Evolutionary conservation across 352 stramenopile species (phyloP).

Genomic region (Phytophthora tubulina): DNA sequence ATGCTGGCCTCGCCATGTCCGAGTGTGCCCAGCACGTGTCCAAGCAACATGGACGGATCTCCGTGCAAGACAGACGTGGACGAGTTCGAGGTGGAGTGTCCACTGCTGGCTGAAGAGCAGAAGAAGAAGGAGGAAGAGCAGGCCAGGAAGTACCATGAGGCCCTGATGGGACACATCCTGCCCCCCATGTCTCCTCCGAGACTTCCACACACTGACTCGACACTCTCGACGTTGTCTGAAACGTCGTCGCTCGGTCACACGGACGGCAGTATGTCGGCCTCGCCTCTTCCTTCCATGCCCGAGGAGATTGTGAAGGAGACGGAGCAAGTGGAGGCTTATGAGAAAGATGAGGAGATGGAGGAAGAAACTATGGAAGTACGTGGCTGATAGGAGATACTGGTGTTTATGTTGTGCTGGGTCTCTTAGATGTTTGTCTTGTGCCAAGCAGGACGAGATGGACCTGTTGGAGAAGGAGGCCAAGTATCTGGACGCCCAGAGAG

Average conservation of each 20-base stretch:
- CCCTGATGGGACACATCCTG: constrained; percentile 33
- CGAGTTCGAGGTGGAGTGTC: constrained; percentile 47
- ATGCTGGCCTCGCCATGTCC: constrained; percentile 64
- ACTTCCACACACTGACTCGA: constrained; percentile 34
- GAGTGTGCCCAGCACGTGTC: constrained; percentile 44
- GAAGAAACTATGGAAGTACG: constrained; percentile 46
- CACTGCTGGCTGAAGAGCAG: constrained; percentile 30
- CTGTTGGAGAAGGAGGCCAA: constrained; percentile 77
- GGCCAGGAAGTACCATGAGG: constrained; percentile 24
- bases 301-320: constrained; percentile 29
- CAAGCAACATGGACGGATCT: constrained; percentile 38
- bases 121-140: constrained; percentile 21
- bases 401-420: not conserved
- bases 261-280: constrained; percentile 35
- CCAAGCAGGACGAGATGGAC: constrained; percentile 58
- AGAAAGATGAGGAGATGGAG: constrained; percentile 47
- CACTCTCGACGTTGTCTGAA: constrained; percentile 29
- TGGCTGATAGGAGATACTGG: not conserved
- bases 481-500: constrained; percentile 73
- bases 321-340: constrained; percentile 20
- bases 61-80: constrained; percentile 42
- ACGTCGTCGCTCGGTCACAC: constrained; percentile 33
- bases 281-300: constrained; percentile 44
- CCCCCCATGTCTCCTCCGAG: constrained; percentile 44
- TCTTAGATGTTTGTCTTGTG: not conserved